A percentile compares a stretch with the other conserved stretches of the same genome.
These are phyloP conservation scores for Cetraspora pellucida DNA, from an alignment of 192 early-diverging fungal genomes.

Conservation along the genomic window DNA sequence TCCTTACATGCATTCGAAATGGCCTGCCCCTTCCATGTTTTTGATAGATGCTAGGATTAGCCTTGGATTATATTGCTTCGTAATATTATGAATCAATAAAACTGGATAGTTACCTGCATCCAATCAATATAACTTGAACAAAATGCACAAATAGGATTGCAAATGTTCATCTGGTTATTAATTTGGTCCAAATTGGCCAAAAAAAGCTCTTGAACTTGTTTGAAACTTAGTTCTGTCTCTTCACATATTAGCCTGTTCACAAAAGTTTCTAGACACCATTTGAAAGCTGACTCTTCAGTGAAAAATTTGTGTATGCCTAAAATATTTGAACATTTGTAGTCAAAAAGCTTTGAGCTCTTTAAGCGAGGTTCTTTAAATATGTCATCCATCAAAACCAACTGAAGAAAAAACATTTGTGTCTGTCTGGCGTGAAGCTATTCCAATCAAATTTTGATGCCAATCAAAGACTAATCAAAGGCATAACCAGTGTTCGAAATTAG, in stretches of 20 bases:
- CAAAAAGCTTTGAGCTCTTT: slow-evolving; percentile 1
- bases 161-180: background rate
- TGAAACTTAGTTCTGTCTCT: slow-evolving; percentile 10
- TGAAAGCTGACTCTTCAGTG: slow-evolving; percentile 5
- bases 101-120: background rate
- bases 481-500: too few relatives aligned
- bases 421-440: background rate
- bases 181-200: slow-evolving; percentile 8
- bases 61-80: background rate
- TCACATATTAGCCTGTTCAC: slow-evolving; percentile 4
- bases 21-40: background rate
- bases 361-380: background rate
- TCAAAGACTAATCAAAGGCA: too few relatives aligned
- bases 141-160: background rate
- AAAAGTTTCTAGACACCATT: slow-evolving; percentile 15
- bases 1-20: slow-evolving; percentile 8
- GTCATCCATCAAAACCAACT: background rate
- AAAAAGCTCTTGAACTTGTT: slow-evolving; percentile 9
- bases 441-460: background rate
- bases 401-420: too few relatives aligned
- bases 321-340: slow-evolving; percentile 20
- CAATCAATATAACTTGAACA: background rate
- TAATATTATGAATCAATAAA: background rate
- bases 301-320: slow-evolving; percentile 24
- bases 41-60: background rate